Percentiles rank a stretch among this genome's conserved stretches.
These are phyloP conservation scores for Melocanna baccifera DNA, from an alignment of 176 grass and related monocot species.

Conservation along the genomic window DNA sequence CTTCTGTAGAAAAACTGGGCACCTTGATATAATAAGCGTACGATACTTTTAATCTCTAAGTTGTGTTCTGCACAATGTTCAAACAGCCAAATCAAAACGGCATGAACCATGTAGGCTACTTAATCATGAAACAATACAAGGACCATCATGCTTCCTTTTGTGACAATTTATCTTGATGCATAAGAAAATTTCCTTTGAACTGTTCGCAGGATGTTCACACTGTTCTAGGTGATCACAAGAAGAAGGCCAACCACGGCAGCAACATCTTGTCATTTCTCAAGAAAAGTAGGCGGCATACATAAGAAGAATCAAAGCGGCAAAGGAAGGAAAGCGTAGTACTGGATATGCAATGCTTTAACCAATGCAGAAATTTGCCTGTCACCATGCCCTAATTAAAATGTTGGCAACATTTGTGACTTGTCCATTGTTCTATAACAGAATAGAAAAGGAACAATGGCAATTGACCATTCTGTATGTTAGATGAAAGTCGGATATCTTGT, in stretches of 20 bases:
- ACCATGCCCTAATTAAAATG: not conserved
- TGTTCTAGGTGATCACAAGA: slow-evolving; percentile 38
- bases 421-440: slow-evolving; percentile 1
- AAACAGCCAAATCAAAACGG: not conserved
- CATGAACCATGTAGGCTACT: not conserved
- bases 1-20: not conserved
- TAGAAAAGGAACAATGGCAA: not conserved
- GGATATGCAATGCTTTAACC: not conserved
- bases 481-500: not conserved
- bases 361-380: not conserved
- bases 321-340: not conserved
- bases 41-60: not conserved
- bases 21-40: not conserved
- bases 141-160: not conserved
- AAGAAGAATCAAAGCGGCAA: not conserved
- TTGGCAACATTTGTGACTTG: not conserved
- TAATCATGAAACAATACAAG: not conserved
- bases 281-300: slow-evolving; percentile 43
- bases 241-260: slow-evolving; percentile 46
- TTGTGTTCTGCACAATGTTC: not conserved
- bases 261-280: slow-evolving; percentile 67
- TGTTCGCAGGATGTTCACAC: slow-evolving; percentile 41
- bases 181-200: not conserved
- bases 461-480: not conserved
- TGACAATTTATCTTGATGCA: not conserved